phyloP scores from a whole-genome alignment of 2,329 filamentous ascomycete genomes.

The Akanthomyces lecanii region DNA sequence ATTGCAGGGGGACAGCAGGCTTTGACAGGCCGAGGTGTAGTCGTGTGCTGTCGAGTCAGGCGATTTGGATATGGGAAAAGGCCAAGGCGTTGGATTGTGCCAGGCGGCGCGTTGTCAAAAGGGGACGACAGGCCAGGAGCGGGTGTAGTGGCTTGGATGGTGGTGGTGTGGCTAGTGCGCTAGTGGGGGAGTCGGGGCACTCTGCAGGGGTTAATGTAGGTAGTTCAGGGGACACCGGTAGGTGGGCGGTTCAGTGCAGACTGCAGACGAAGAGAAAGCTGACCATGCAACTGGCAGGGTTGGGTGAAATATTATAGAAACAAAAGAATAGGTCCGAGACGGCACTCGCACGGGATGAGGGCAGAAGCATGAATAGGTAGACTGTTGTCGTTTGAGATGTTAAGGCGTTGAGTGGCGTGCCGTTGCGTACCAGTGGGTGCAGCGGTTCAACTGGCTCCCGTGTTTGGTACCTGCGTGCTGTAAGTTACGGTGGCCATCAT shows the following conservation, averaged over 20 bases:
- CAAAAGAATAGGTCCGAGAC: neutral
- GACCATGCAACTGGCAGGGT: neutral
- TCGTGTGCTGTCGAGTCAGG: slow-evolving; percentile 9
- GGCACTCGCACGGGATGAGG: neutral
- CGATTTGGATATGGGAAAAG: neutral
- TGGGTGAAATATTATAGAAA: neutral
- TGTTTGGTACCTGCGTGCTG: slow-evolving; percentile 6
- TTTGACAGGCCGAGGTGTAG: neutral
- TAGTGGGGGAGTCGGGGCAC: neutral
- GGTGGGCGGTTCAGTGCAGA: neutral
- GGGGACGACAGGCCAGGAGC: slow-evolving; percentile 9
- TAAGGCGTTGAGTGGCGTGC: slow-evolving; percentile 2
- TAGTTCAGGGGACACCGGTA: neutral
- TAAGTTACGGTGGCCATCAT: no score
- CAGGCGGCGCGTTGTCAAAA: slow-evolving; percentile 11
- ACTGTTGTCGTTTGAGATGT: slow-evolving; percentile 9
- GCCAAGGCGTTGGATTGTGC: slow-evolving; percentile 1
- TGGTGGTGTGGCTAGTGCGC: slow-evolving; percentile 16
- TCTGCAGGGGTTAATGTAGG: neutral
- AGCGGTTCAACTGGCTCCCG: slow-evolving; percentile 5
- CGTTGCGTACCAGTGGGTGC: neutral
- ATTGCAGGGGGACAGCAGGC: neutral
- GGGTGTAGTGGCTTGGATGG: neutral
- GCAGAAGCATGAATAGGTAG: neutral
- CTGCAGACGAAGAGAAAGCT: no score